Conservation (phyloP, 2,329 filamentous ascomycete species). For the Colletotrichum lupini region DNA sequence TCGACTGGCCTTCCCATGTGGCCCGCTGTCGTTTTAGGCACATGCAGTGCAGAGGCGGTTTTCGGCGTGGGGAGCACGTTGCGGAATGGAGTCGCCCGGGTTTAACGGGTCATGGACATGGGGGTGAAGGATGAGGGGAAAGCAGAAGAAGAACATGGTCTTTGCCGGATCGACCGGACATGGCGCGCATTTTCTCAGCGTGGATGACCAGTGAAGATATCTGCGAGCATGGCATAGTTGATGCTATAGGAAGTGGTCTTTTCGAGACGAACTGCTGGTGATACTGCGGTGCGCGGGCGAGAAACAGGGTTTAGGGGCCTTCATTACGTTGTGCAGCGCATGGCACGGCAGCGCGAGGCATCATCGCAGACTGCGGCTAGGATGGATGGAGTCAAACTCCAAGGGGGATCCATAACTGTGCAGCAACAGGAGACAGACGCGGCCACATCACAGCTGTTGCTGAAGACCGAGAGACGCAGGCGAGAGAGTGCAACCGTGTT, state of each 20-base stretch:
- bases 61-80: slow-evolving; percentile 21
- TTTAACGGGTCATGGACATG: neutral
- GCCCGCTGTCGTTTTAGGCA: neutral
- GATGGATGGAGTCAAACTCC: neutral
- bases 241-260: neutral
- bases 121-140: neutral
- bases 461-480: neutral
- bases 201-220: too few species aligned
- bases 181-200: neutral
- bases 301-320: neutral
- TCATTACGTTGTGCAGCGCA: neutral
- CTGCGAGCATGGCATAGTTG: too few species aligned
- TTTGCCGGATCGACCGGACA: slow-evolving; percentile 11
- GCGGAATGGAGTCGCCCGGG: slow-evolving; percentile 19
- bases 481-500: neutral
- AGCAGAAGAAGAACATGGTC: neutral
- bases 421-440: neutral
- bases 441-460: neutral
- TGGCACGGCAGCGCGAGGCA: neutral
- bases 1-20: neutral
- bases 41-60: neutral
- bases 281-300: slow-evolving; percentile 1
- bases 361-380: slow-evolving; percentile 1
- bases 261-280: neutral
- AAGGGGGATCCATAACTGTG: neutral